A percentile compares a stretch with the other conserved stretches of the same genome.
Evolutionary conservation across 2,329 filamentous ascomycete genomes (phyloP).

Genomic region (Colletotrichum tropicale): DNA sequence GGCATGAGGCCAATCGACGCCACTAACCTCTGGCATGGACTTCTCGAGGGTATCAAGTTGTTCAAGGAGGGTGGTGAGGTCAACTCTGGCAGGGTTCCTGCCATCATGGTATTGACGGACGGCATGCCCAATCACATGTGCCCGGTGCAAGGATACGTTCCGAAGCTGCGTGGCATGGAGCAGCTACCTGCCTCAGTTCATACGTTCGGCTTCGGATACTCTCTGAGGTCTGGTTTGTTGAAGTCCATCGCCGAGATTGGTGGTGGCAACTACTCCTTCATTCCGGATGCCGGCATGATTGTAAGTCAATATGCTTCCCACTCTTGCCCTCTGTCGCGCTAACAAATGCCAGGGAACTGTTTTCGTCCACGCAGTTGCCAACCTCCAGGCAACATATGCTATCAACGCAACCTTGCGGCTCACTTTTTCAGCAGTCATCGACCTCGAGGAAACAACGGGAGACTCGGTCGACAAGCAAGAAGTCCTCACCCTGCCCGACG

Average conservation of each 20-base stretch:
- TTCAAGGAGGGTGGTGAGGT: slow-evolving; percentile 39
- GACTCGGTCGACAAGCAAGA: slow-evolving; percentile 39
- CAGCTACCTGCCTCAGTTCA: slow-evolving; percentile 49
- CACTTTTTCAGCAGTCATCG: slow-evolving; percentile 37
- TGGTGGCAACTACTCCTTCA: slow-evolving; percentile 64
- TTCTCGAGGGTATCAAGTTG: slow-evolving; percentile 53
- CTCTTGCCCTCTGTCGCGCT: not conserved
- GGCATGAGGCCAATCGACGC: slow-evolving; percentile 37
- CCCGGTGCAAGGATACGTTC: slow-evolving; percentile 57
- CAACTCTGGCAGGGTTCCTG: slow-evolving; percentile 44
- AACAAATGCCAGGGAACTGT: slow-evolving; percentile 51
- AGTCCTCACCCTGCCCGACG: slow-evolving; percentile 21
- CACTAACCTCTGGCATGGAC: slow-evolving; percentile 65
- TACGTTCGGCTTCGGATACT: slow-evolving; percentile 60
- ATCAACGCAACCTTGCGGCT: slow-evolving; percentile 49
- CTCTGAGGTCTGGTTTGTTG: slow-evolving; percentile 54
- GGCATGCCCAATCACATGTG: slow-evolving; percentile 60
- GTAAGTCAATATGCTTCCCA: slow-evolving; percentile 26
- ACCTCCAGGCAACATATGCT: slow-evolving; percentile 63
- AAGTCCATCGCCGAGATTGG: slow-evolving; percentile 65
- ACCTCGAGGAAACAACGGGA: slow-evolving; percentile 44
- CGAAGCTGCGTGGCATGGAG: slow-evolving; percentile 50
- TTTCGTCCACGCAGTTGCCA: slow-evolving; percentile 66
- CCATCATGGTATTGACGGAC: slow-evolving; percentile 60
- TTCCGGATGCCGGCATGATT: slow-evolving; percentile 67